These are phyloP conservation scores for Stramenopiles sp. DNA, from an alignment of 352 stramenopile genomes.

Conservation along the genomic window DNA sequence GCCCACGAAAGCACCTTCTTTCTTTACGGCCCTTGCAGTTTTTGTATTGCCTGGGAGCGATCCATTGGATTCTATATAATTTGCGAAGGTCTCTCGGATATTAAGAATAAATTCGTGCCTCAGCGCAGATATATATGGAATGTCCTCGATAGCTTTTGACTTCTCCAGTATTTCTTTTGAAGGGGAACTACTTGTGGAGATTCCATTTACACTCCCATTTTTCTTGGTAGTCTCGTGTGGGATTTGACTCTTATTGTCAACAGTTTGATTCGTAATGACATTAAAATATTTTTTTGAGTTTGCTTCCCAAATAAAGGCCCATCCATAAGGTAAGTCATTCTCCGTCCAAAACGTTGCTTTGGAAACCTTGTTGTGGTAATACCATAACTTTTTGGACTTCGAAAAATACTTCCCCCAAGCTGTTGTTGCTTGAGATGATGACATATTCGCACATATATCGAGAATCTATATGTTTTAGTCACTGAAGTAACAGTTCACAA, in stretches of 20 bases:
- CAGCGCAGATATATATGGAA: neutral
- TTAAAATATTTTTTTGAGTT: neutral
- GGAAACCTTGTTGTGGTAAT: constrained; percentile 50
- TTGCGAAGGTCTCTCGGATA: neutral
- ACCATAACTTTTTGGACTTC: constrained; percentile 51
- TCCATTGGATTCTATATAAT: neutral
- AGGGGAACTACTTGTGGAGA: neutral
- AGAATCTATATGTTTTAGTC: too few relatives aligned
- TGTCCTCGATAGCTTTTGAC: neutral
- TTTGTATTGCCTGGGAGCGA: neutral
- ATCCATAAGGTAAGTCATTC: constrained; percentile 46
- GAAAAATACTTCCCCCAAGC: too few relatives aligned
- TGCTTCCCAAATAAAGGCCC: constrained; percentile 19
- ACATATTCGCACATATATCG: too few relatives aligned
- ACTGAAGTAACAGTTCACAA: too few relatives aligned
- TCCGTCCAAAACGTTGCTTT: constrained; percentile 59
- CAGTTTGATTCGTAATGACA: neutral
- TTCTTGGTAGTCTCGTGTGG: neutral
- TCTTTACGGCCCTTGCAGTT: neutral
- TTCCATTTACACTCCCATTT: neutral
- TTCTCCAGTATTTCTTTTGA: neutral
- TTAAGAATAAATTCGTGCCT: neutral
- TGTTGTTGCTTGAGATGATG: too few relatives aligned
- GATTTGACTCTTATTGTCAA: neutral
- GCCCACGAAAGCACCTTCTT: neutral